Conservation (phyloP, 1,139 yeast genomes). For the Debaryomyces subglobosus region DNA sequence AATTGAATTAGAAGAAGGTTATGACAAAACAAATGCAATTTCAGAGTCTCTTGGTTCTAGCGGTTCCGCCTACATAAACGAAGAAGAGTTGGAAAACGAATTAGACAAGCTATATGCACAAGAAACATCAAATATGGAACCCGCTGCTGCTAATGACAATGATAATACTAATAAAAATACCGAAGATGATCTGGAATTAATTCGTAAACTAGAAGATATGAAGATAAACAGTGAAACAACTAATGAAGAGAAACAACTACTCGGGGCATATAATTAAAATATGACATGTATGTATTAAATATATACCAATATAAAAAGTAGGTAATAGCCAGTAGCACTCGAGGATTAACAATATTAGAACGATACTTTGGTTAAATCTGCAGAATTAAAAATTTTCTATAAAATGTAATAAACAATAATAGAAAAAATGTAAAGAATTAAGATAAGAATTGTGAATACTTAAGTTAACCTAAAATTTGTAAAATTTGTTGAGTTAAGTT, state of each 20-base stretch:
- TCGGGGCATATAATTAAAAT: slow-evolving; percentile 1
- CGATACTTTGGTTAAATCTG: background rate
- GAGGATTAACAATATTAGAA: background rate
- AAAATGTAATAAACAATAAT: background rate
- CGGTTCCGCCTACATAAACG: slow-evolving; percentile 33
- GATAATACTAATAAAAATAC: background rate
- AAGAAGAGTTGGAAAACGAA: slow-evolving; percentile 31
- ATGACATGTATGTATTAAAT: slow-evolving; percentile 7
- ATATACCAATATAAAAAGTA: slow-evolving; percentile 3
- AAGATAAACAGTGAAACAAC: background rate
- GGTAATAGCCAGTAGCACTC: slow-evolving; percentile 1
- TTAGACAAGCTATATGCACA: slow-evolving; percentile 2
- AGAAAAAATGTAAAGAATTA: slow-evolving; percentile 1
- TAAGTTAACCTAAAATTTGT: slow-evolving; percentile 47
- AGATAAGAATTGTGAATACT: background rate
- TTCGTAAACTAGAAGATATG: slow-evolving; percentile 7
- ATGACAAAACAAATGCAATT: slow-evolving; percentile 35
- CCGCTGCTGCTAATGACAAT: background rate
- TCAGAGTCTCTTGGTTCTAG: slow-evolving; percentile 32
- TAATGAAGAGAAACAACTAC: background rate
- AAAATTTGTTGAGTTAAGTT: slow-evolving; percentile 81
- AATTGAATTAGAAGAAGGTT: slow-evolving; percentile 45
- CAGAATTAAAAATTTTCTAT: slow-evolving; percentile 4
- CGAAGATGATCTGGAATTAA: slow-evolving; percentile 2
- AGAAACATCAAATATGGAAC: background rate